These are phyloP conservation scores for Corymbia maculata DNA, from an alignment of 345 rosid genomes.

Conservation along the genomic window DNA sequence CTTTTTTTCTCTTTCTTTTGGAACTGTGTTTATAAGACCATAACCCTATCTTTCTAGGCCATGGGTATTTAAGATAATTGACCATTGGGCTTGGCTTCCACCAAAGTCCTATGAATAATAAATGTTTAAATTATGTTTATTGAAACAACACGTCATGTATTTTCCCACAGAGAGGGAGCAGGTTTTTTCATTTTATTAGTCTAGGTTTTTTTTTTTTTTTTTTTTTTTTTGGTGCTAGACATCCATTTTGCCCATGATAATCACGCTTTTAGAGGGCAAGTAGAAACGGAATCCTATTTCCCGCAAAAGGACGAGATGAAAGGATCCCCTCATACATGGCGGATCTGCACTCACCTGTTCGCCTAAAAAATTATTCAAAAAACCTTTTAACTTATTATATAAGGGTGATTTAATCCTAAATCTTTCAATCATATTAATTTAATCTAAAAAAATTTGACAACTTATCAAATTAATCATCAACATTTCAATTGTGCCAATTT, in stretches of 20 bases:
- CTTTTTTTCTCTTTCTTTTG: not conserved
- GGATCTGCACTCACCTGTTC: not conserved
- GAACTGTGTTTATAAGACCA: not conserved
- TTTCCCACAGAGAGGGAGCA: not conserved
- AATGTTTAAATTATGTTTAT: not conserved
- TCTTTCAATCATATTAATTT: too few species aligned
- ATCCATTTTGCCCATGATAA: not conserved
- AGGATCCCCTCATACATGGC: not conserved
- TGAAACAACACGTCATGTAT: not conserved
- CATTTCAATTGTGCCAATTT: too few species aligned
- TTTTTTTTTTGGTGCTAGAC: not conserved
- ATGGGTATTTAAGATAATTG: not conserved
- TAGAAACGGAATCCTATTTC: not conserved
- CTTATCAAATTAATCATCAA: not conserved
- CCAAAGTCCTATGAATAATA: not conserved
- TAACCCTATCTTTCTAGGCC: not conserved
- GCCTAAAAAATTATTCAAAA: too few species aligned
- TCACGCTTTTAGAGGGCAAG: not conserved
- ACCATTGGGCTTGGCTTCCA: not conserved
- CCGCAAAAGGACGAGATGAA: not conserved
- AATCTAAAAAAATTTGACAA: too few species aligned
- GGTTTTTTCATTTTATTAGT: too few species aligned
- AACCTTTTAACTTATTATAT: not conserved
- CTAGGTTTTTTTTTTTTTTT: too few species aligned
- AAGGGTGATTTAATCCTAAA: too few species aligned